Evolutionary conservation across 2,329 filamentous ascomycete genomes (phyloP), one percentile per base, ranked within the genome.

Genomic region (Ophiosphaerella korrae): DNA sequence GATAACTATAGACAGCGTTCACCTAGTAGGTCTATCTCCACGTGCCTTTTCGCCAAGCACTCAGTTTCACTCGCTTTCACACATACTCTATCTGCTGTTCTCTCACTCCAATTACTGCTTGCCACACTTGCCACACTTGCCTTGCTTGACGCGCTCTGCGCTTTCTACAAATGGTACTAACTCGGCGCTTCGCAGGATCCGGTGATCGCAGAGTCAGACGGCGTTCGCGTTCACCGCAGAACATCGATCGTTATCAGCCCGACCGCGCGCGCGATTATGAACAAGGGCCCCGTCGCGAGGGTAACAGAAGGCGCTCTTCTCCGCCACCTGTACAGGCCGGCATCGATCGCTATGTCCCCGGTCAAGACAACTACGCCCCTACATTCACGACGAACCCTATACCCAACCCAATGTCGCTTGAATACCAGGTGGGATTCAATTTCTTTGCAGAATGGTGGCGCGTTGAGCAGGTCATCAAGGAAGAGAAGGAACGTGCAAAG

Each of bases 401-500:
- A 3, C 80, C 83, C 11, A 88, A 93, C 55, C 89, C 89, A 1
- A 80, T 88, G 62, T 84, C 84, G 53, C 79, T 93, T 8, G 84
- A 88, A 2, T 92, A 88, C 56, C 89, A 93, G 69, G 89, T 92
- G 48, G 89, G 89, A 1, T 93, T 93, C 74, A 92, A 89, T 12
- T 93, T 88, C 73, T 93, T 90, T 64, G 87, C 89, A 14, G 89
- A 93, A 72, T 93, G 89, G 89, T 93, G 89, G 89, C 84, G 89
- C 53, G 80, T 87, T 59, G 90, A 92, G 62, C 88, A 92, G 71
- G 86, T 86, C 66, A 88, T 92, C 68, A 92, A 91, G 73, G 88
- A 92, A 43, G 89, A 92, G 54, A 88, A 87, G 64, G 89, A 93
- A 65, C 84, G 87, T 29, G 78, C 80, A 23, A 85, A 85, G 55